Percentiles rank a stretch among this genome's conserved stretches.
These are phyloP conservation scores for Metarhizium sp. DNA, from an alignment of 2,329 filamentous ascomycete genomes.

Conservation along the genomic window DNA sequence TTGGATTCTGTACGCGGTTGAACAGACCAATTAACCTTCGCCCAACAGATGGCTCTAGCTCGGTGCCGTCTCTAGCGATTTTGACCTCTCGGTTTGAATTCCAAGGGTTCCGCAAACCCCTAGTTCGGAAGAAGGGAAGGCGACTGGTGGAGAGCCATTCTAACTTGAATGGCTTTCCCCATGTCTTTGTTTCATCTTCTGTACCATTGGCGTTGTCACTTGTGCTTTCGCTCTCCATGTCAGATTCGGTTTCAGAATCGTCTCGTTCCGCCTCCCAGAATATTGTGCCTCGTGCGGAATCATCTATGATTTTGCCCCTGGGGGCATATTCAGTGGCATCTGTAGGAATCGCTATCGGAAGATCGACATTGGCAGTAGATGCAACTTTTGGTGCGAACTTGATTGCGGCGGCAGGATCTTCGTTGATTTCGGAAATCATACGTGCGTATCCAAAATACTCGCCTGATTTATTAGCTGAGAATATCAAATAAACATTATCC, in stretches of 20 bases:
- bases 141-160: constrained; percentile 81
- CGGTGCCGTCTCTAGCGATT: constrained; percentile 89
- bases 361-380: constrained; percentile 48
- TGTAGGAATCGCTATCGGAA: constrained; percentile 72
- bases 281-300: constrained; percentile 86
- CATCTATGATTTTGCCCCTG: constrained; percentile 80
- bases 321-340: constrained; percentile 70
- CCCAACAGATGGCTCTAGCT: constrained; percentile 77
- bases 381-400: constrained; percentile 60
- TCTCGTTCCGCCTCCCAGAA: constrained; percentile 83
- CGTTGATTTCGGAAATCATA: constrained; percentile 77
- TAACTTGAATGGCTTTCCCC: constrained; percentile 85
- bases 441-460: constrained; percentile 94
- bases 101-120: constrained; percentile 85
- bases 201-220: constrained; percentile 31
- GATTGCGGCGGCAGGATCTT: constrained; percentile 61
- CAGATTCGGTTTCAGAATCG: constrained; percentile 35
- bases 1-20: constrained; percentile 42
- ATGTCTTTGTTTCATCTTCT: constrained; percentile 52
- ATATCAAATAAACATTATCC: constrained; percentile 83
- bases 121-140: constrained; percentile 80
- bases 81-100: constrained; percentile 94
- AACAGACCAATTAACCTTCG: constrained; percentile 72
- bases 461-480: constrained; percentile 94
- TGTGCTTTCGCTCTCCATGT: constrained; percentile 30